These are phyloP conservation scores for Chaetomium strumarium DNA, from an alignment of 2,329 filamentous ascomycete species.

Conservation along the genomic window DNA sequence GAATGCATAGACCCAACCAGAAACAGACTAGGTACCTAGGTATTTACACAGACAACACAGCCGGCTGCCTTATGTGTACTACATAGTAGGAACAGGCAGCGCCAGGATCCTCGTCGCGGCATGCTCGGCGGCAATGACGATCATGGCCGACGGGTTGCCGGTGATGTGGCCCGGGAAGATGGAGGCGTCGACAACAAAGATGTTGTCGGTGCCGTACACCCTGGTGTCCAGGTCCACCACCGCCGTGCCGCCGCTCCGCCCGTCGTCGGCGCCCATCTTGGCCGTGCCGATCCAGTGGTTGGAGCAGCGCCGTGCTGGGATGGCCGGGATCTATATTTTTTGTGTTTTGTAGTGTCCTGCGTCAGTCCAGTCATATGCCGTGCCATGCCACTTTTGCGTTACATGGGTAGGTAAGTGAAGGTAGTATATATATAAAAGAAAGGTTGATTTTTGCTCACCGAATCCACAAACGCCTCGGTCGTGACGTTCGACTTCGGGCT, in stretches of 20 bases:
- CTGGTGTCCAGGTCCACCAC: conserved; percentile 30
- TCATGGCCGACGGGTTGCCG: conserved; percentile 52
- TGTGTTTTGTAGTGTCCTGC: too few relatives aligned
- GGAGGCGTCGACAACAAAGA: conserved; percentile 45
- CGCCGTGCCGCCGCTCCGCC: conserved; percentile 21
- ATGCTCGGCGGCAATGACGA: conserved; percentile 53
- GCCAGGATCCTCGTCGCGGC: conserved; percentile 46
- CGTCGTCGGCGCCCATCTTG: conserved; percentile 25
- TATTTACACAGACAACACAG: neutral
- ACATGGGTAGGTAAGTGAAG: too few relatives aligned
- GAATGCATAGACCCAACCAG: too few relatives aligned
- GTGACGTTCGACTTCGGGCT: conserved; percentile 47
- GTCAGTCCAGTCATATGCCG: too few relatives aligned
- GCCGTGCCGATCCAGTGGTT: conserved; percentile 45
- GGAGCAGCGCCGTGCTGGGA: conserved; percentile 35
- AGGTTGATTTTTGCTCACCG: conserved; percentile 32
- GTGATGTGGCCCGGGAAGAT: conserved; percentile 54
- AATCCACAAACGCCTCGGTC: conserved; percentile 50
- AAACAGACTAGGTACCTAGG: too few relatives aligned
- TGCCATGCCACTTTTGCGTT: too few relatives aligned
- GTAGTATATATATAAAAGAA: too few relatives aligned
- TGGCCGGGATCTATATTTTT: conserved; percentile 34
- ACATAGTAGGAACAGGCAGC: conserved; percentile 26
- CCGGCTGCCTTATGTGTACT: neutral
- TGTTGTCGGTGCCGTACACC: conserved; percentile 47